These are phyloP conservation scores for Starmerella bacillaris DNA, from an alignment of 805 yeast species.

Conservation along the genomic window DNA sequence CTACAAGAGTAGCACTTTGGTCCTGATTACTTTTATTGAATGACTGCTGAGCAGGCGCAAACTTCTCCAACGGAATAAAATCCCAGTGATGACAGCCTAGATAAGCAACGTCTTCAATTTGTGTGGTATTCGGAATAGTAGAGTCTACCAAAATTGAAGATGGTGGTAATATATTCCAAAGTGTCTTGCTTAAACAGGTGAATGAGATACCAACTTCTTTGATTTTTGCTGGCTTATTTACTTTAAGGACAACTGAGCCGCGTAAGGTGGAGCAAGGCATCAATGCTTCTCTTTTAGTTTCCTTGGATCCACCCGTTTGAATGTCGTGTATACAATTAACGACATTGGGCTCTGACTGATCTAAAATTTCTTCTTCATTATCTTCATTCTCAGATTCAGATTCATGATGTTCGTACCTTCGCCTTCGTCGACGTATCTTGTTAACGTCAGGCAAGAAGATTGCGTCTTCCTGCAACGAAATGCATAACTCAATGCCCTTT, in stretches of 20 bases:
- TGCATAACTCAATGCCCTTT: constrained; percentile 20
- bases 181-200: constrained; percentile 55
- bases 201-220: constrained; percentile 47
- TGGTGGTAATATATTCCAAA: constrained; percentile 62
- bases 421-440: constrained; percentile 4
- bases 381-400: constrained; percentile 2
- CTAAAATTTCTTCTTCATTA: not conserved
- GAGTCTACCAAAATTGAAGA: constrained; percentile 18
- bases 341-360: constrained; percentile 3
- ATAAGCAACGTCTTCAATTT: constrained; percentile 20
- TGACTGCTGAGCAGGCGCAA: constrained; percentile 10
- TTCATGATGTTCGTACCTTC: not conserved
- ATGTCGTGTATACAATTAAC: too few species aligned
- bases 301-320: constrained; percentile 7
- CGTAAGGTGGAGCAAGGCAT: constrained; percentile 37
- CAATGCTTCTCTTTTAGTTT: not conserved
- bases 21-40: constrained; percentile 10
- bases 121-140: constrained; percentile 18
- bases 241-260: constrained; percentile 56
- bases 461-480: constrained; percentile 21
- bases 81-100: constrained; percentile 24
- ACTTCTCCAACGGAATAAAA: constrained; percentile 19
- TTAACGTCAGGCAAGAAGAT: constrained; percentile 18
- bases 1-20: constrained; percentile 18
- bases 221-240: constrained; percentile 53